A percentile compares a stretch with the other conserved stretches of the same genome.
Evolutionary conservation across 441 rosid species (phyloP).

Genomic region (Populus hybrid): DNA sequence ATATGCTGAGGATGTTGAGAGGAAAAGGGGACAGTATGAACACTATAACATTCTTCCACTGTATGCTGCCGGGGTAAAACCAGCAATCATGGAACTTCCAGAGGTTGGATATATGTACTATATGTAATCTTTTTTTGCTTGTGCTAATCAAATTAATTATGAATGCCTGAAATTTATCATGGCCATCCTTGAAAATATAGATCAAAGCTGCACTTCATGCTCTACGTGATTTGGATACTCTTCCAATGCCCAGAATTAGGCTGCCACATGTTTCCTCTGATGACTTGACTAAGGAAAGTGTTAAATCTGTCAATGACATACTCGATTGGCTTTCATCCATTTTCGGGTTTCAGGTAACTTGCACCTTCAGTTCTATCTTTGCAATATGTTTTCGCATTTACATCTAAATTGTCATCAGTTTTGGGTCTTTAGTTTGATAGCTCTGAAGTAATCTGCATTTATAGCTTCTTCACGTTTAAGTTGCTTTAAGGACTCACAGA

Average conservation of each 20-base stretch:
- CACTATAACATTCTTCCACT: constrained; percentile 84
- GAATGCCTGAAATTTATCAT: neutral
- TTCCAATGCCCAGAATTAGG: constrained; percentile 51
- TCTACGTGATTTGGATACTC: constrained; percentile 58
- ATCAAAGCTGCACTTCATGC: constrained; percentile 81
- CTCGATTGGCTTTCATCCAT: constrained; percentile 93
- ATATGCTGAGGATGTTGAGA: constrained; percentile 78
- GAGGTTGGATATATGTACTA: constrained; percentile 54
- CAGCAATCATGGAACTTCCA: constrained; percentile 81
- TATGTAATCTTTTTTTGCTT: constrained; percentile 17
- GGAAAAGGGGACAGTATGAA: constrained; percentile 53
- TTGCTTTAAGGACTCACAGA: neutral
- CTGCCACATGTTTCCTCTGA: constrained; percentile 23
- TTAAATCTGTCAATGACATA: constrained; percentile 53
- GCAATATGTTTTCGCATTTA: constrained; percentile 4
- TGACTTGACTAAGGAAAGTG: constrained; percentile 41
- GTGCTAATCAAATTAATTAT: constrained; percentile 1
- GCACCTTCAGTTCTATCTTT: constrained; percentile 7
- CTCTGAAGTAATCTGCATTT: neutral
- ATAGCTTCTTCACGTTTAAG: neutral
- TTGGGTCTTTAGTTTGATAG: constrained; percentile 2
- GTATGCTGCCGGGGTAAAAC: constrained; percentile 22
- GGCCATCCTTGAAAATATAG: constrained; percentile 34
- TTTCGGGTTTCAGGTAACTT: constrained; percentile 97
- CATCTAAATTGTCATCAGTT: constrained; percentile 17